Conservation (phyloP, 805 yeast genomes). For the Saccharomycopsis microspora region DNA sequence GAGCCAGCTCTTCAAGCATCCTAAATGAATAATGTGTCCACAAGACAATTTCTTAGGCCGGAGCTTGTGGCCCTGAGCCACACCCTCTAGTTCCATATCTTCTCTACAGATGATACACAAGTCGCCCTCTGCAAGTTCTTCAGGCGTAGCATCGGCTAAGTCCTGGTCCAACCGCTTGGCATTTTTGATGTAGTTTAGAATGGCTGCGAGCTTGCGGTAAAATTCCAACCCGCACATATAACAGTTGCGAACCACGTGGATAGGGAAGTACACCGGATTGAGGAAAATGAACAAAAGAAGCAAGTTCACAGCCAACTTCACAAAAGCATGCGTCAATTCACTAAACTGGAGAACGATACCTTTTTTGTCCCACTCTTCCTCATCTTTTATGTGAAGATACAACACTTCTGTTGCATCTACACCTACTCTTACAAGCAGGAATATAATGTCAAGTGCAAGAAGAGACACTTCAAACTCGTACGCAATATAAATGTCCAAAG, state of each 20-base stretch:
- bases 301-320: constrained; percentile 35
- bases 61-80: constrained; percentile 28
- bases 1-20: constrained; percentile 88
- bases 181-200: constrained; percentile 31
- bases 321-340: constrained; percentile 38
- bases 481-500: constrained; percentile 38
- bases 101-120: constrained; percentile 88
- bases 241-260: constrained; percentile 39
- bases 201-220: constrained; percentile 26
- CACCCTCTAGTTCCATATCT: constrained; percentile 49
- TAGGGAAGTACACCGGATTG: constrained; percentile 32
- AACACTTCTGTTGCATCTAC: constrained; percentile 47
- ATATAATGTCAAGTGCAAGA: constrained; percentile 41
- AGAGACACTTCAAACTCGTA: constrained; percentile 73
- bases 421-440: constrained; percentile 32
- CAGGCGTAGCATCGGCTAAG: constrained; percentile 49
- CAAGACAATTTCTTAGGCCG: constrained; percentile 72
- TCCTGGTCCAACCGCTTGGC: constrained; percentile 53
- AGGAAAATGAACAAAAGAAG: constrained; percentile 30
- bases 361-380: constrained; percentile 64
- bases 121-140: constrained; percentile 44
- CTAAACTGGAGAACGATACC: constrained; percentile 44
- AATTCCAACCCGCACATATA: constrained; percentile 25
- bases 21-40: constrained; percentile 80
- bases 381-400: constrained; percentile 33